Evolutionary conservation across 2,329 filamentous ascomycete species (phyloP).

Genomic region (Colletotrichum musae): DNA sequence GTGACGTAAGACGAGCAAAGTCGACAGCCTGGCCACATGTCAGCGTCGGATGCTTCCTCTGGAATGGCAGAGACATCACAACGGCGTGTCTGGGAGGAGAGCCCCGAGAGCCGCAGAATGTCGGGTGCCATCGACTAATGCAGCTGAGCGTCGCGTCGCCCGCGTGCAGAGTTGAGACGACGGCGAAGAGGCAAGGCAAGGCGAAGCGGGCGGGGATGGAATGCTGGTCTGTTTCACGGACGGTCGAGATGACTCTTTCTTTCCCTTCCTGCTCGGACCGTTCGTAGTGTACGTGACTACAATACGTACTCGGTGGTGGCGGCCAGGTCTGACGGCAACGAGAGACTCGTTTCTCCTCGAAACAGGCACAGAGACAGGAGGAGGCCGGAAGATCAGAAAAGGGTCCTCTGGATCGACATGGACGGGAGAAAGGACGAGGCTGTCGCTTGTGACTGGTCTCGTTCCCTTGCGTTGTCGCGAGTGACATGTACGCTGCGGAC

Average conservation of each 20-base stretch:
- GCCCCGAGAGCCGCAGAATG: background rate
- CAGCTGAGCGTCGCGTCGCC: background rate
- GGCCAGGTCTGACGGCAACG: conserved; percentile 5
- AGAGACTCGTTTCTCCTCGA: background rate
- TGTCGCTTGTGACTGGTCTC: conserved; percentile 21
- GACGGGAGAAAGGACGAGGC: conserved; percentile 9
- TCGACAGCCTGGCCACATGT: background rate
- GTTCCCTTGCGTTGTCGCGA: background rate
- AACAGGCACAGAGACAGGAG: background rate
- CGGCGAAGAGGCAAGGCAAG: conserved; percentile 13
- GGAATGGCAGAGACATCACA: conserved; percentile 2
- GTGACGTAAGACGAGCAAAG: conserved; percentile 21
- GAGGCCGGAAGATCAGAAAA: conserved; percentile 1
- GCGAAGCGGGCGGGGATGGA: background rate
- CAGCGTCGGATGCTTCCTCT: background rate
- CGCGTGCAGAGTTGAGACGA: conserved; percentile 13
- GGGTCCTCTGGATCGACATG: conserved; percentile 14
- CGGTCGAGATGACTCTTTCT: conserved; percentile 6
- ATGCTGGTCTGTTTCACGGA: conserved; percentile 7
- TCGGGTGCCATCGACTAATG: background rate
- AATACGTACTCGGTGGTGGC: background rate
- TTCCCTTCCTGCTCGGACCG: background rate
- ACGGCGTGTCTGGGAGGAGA: conserved; percentile 1
- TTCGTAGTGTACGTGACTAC: background rate
- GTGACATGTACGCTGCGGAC: conserved; percentile 3